These are phyloP conservation scores for Nakaseomyces nivariensis DNA, from an alignment of 1,139 yeast genomes.

Conservation along the genomic window DNA sequence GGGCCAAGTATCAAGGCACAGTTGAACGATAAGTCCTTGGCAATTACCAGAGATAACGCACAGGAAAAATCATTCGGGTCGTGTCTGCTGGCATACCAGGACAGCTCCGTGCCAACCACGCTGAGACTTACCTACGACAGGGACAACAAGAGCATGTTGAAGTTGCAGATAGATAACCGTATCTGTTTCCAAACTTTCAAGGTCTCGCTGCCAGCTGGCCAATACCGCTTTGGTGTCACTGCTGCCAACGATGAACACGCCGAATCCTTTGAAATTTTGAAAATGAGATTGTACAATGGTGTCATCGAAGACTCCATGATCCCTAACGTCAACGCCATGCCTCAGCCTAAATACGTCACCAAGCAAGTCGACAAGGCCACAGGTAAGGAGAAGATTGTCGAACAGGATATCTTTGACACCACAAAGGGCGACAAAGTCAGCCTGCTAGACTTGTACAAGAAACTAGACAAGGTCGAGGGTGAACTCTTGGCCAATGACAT, in stretches of 20 bases:
- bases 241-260: conserved; percentile 35
- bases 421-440: conserved; percentile 7
- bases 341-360: conserved; percentile 31
- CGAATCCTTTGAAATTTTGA: conserved; percentile 51
- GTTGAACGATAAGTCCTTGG: conserved; percentile 39
- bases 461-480: conserved; percentile 17
- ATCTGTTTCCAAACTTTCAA: conserved; percentile 55
- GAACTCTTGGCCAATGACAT: conserved; percentile 18
- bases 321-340: conserved; percentile 43
- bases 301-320: conserved; percentile 43
- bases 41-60: conserved; percentile 19
- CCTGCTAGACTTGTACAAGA: conserved; percentile 11
- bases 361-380: conserved; percentile 20
- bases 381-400: conserved; percentile 12
- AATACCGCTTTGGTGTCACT: conserved; percentile 41
- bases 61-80: conserved; percentile 38
- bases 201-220: conserved; percentile 27
- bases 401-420: conserved; percentile 9
- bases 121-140: conserved; percentile 48
- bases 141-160: conserved; percentile 34
- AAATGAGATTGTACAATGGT: conserved; percentile 41
- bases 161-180: conserved; percentile 58
- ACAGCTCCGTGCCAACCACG: conserved; percentile 57
- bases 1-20: conserved; percentile 44
- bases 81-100: conserved; percentile 47